Evolutionary conservation across 805 yeast genomes (phyloP).

Genomic region (Teunomyces aglyptinius): DNA sequence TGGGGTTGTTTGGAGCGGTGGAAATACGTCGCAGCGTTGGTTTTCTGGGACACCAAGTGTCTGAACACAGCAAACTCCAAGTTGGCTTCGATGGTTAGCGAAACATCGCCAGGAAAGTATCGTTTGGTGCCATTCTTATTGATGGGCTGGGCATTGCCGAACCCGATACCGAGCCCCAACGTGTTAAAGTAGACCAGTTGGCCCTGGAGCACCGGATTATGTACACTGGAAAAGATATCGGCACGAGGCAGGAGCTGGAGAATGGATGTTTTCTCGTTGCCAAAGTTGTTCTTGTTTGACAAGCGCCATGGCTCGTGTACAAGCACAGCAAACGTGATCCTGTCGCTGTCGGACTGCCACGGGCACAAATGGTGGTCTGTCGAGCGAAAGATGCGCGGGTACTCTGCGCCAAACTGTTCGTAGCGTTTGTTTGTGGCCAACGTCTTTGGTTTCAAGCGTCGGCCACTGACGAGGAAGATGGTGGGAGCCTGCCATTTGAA

Average conservation of each 20-base stretch:
- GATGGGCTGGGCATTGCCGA: slow-evolving; percentile 69
- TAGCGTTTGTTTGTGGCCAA: slow-evolving; percentile 44
- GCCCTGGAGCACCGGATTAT: slow-evolving; percentile 31
- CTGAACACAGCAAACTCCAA: slow-evolving; percentile 82
- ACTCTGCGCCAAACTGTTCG: slow-evolving; percentile 49
- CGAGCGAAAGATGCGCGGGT: slow-evolving; percentile 34
- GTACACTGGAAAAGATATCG: slow-evolving; percentile 41
- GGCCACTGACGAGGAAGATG: slow-evolving; percentile 66
- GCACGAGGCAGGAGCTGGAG: slow-evolving; percentile 68
- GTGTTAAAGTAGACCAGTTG: slow-evolving; percentile 64
- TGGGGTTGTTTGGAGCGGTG: slow-evolving; percentile 19
- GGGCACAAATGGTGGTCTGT: slow-evolving; percentile 17
- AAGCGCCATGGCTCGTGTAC: slow-evolving; percentile 74
- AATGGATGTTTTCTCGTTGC: slow-evolving; percentile 55
- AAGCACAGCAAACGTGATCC: slow-evolving; percentile 61
- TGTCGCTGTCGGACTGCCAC: slow-evolving; percentile 43
- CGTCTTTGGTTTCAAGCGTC: slow-evolving; percentile 39
- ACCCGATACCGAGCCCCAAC: slow-evolving; percentile 77
- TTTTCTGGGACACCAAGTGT: slow-evolving; percentile 50
- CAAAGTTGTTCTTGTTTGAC: slow-evolving; percentile 71
- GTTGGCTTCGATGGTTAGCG: slow-evolving; percentile 72
- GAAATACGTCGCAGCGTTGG: slow-evolving; percentile 24
- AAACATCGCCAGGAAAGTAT: slow-evolving; percentile 71
- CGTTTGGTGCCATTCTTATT: slow-evolving; percentile 42
- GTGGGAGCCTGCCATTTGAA: slow-evolving; percentile 93